Conservation (phyloP, 148 eudicot species). For the Chenopodium berlandieri region DNA sequence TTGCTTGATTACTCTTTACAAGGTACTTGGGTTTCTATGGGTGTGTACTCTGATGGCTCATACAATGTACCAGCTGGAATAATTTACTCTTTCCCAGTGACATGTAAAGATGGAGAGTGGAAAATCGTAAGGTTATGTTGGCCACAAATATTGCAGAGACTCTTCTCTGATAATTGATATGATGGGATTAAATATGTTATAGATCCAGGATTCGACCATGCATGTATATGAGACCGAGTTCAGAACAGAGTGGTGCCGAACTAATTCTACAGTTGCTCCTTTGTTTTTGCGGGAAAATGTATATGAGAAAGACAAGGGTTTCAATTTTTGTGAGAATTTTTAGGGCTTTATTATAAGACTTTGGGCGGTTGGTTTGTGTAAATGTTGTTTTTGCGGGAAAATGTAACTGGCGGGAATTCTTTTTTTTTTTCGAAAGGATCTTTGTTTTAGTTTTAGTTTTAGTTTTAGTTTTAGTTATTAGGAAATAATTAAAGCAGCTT, state of each 20-base stretch:
- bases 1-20: conserved; percentile 12
- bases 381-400: neutral
- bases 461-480: too few relatives aligned
- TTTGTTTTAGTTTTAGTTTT: too few relatives aligned
- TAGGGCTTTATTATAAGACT: conserved; percentile 12
- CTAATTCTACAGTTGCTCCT: too few relatives aligned
- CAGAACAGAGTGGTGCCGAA: too few relatives aligned
- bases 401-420: neutral
- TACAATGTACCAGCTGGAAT: conserved; percentile 92
- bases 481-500: too few relatives aligned
- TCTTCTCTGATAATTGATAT: too few relatives aligned
- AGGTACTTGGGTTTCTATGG: conserved; percentile 99
- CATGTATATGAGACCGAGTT: too few relatives aligned
- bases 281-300: too few relatives aligned
- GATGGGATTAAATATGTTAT: too few relatives aligned
- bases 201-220: too few relatives aligned
- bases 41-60: conserved; percentile 97
- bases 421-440: too few relatives aligned
- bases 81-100: conserved; percentile 94
- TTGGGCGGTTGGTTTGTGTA: neutral
- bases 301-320: conserved; percentile 1
- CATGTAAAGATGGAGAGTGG: conserved; percentile 85
- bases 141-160: too few relatives aligned
- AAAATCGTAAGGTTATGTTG: conserved; percentile 37
- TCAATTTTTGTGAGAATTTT: neutral